Evolutionary conservation across 768 basidiomycete genomes (phyloP).

Genomic region (Serendipita vermifera): DNA sequence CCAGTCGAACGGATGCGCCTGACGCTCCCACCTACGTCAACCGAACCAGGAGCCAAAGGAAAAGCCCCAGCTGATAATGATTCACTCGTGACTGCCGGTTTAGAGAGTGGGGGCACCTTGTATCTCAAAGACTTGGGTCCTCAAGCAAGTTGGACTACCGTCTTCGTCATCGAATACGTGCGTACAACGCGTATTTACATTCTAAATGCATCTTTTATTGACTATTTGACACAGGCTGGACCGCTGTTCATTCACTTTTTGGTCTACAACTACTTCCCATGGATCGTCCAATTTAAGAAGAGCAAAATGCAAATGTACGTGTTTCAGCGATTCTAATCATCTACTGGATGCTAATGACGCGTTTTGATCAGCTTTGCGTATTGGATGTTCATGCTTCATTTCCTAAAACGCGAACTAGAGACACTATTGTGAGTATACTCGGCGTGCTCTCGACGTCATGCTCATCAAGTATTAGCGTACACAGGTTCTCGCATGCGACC

Average conservation of each 20-base stretch:
- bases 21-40: conserved; percentile 3
- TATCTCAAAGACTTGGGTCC: conserved; percentile 81
- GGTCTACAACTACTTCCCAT: conserved; percentile 60
- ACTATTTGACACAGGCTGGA: conserved; percentile 42
- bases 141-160: conserved; percentile 78
- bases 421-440: conserved; percentile 60
- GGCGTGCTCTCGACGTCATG: not conserved
- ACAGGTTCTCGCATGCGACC: conserved; percentile 89
- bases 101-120: conserved; percentile 50
- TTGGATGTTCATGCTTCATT: conserved; percentile 70
- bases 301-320: conserved; percentile 63
- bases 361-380: conserved; percentile 42
- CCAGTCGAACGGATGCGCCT: not conserved
- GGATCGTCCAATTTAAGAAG: conserved; percentile 55
- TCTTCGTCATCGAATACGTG: conserved; percentile 93
- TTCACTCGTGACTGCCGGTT: conserved; percentile 20
- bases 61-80: not conserved
- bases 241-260: conserved; percentile 83
- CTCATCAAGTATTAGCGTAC: no score
- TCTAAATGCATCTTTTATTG: not conserved
- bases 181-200: no score
- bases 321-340: conserved; percentile 12
- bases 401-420: conserved; percentile 83
- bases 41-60: not conserved
- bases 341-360: conserved; percentile 8